A percentile compares a stretch with the other conserved stretches of the same genome.
phyloP scores from a whole-genome alignment of 2,329 filamentous ascomycete genomes.

The Trichoderma sp. region DNA sequence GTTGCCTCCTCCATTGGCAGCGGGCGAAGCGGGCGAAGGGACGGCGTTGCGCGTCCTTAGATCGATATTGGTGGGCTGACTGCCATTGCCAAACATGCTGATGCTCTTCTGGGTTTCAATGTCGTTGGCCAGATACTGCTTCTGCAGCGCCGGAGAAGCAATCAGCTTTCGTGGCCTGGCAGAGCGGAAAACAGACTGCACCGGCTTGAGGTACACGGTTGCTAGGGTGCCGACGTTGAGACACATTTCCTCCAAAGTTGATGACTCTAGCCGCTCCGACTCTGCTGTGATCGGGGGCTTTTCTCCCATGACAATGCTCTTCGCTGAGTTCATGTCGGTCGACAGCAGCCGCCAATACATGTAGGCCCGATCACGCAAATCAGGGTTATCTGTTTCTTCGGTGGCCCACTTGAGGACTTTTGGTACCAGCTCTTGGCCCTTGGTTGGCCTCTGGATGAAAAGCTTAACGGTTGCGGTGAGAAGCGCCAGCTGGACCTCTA shows the following conservation, averaged over 20 bases:
- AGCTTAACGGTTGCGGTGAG: conserved; percentile 96
- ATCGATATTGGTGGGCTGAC: conserved; percentile 51
- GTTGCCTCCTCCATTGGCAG: conserved; percentile 40
- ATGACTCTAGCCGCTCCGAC: conserved; percentile 86
- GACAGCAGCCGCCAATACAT: conserved; percentile 99
- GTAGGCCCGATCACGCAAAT: conserved; percentile 91
- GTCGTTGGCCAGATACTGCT: conserved; percentile 56
- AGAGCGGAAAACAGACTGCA: conserved; percentile 92
- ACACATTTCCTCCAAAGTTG: conserved; percentile 94
- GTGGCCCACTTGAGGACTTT: conserved; percentile 98
- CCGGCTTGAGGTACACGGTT: conserved; percentile 96
- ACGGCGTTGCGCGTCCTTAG: conserved; percentile 37
- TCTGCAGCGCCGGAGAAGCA: conserved; percentile 84
- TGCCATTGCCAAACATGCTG: conserved; percentile 55
- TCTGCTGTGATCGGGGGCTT: conserved; percentile 97
- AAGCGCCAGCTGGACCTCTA: conserved; percentile 92
- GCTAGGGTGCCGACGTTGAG: conserved; percentile 93
- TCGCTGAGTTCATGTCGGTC: conserved; percentile 83
- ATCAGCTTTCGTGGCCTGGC: conserved; percentile 76
- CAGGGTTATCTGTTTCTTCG: conserved; percentile 98
- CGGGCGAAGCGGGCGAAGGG: conserved; percentile 20
- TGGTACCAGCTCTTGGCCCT: conserved; percentile 88
- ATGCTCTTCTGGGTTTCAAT: conserved; percentile 59
- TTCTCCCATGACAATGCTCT: conserved; percentile 90
- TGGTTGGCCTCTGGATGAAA: conserved; percentile 94